These are phyloP conservation scores for Sanghuangporus sanghuang DNA, from an alignment of 1,284 basidiomycete genomes.

Conservation along the genomic window DNA sequence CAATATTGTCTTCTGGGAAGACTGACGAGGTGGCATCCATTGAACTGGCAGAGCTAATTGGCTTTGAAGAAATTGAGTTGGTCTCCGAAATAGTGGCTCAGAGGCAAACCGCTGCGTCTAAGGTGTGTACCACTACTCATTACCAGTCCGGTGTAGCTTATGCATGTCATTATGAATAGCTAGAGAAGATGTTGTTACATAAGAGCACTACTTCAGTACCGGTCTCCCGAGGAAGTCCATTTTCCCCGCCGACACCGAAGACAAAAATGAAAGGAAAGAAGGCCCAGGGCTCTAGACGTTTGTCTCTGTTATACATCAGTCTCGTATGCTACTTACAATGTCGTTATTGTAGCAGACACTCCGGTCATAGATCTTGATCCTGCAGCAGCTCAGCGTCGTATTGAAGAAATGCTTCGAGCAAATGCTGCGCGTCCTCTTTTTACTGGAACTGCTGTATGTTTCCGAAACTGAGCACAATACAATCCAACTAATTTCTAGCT, in stretches of 20 bases:
- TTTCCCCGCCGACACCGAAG: conserved; percentile 10
- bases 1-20: conserved; percentile 30
- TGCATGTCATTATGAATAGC: neutral
- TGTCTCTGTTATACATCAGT: conserved; percentile 19
- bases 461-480: neutral
- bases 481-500: neutral
- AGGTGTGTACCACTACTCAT: neutral
- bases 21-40: conserved; percentile 71
- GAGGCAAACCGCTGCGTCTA: conserved; percentile 1
- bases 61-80: conserved; percentile 80
- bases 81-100: conserved; percentile 38
- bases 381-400: conserved; percentile 55
- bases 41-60: conserved; percentile 79
- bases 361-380: conserved; percentile 37
- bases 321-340: neutral
- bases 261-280: conserved; percentile 22
- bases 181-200: neutral
- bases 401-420: conserved; percentile 59
- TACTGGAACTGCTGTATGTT: conserved; percentile 49
- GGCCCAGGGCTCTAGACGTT: conserved; percentile 25
- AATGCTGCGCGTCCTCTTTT: conserved; percentile 71
- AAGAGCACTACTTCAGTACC: neutral
- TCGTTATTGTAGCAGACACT: conserved; percentile 14
- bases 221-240: conserved; percentile 1
- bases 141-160: neutral